Conservation (phyloP, 768 basidiomycete genomes). For the Tylopilus intermedius region DNA sequence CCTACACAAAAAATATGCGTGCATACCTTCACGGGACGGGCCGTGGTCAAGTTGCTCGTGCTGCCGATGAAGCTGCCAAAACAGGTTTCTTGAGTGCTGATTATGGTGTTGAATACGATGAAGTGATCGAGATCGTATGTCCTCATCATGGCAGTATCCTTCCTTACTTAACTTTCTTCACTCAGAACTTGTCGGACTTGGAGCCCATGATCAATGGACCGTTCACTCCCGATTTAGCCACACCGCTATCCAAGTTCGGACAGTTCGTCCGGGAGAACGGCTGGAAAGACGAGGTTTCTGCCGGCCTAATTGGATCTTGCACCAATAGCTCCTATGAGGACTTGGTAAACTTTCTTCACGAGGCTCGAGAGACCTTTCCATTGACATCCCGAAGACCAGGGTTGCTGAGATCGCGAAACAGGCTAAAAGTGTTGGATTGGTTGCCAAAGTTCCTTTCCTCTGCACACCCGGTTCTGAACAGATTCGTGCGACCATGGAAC, state of each 20-base stretch:
- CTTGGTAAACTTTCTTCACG: constrained; percentile 49
- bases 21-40: constrained; percentile 88
- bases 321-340: constrained; percentile 98
- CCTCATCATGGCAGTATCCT: neutral
- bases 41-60: constrained; percentile 76
- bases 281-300: constrained; percentile 92
- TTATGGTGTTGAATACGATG: constrained; percentile 87
- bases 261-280: constrained; percentile 74
- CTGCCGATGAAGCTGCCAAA: constrained; percentile 79
- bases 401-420: constrained; percentile 90
- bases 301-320: constrained; percentile 94
- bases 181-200: constrained; percentile 77
- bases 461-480: constrained; percentile 93
- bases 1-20: constrained; percentile 87
- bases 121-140: constrained; percentile 87
- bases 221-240: constrained; percentile 95
- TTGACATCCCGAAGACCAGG: constrained; percentile 55
- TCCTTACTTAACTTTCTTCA: neutral
- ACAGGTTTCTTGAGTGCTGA: constrained; percentile 80
- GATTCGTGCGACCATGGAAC: constrained; percentile 95
- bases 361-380: neutral
- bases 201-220: constrained; percentile 96
- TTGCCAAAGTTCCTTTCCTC: constrained; percentile 78
- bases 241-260: constrained; percentile 86
- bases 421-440: constrained; percentile 79